phyloP scores from a whole-genome alignment of 257 asterid genomes.

The Solanum commersonii region DNA sequence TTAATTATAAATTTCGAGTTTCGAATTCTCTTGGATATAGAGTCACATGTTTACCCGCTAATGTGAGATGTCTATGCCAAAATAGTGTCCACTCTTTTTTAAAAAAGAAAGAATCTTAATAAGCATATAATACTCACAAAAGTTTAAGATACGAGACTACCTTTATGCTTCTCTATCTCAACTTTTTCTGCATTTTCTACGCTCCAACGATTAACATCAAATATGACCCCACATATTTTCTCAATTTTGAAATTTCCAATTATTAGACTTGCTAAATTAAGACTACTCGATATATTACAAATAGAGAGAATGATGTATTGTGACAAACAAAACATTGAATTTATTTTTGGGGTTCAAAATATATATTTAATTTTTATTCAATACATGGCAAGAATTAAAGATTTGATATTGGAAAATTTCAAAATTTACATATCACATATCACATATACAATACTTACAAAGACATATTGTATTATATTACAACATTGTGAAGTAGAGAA shows the following conservation, averaged over 20 bases:
- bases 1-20: rapidly evolving
- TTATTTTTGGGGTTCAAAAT: neutral
- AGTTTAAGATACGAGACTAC: neutral
- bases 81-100: neutral
- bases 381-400: neutral
- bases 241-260: neutral
- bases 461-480: too few species aligned
- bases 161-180: neutral
- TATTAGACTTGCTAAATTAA: neutral
- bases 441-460: neutral
- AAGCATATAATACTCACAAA: neutral
- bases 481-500: too few species aligned
- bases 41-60: too few species aligned
- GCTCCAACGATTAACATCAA: neutral
- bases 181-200: neutral
- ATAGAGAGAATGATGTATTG: neutral
- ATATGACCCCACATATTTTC: neutral
- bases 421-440: neutral
- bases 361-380: neutral
- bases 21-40: too few species aligned
- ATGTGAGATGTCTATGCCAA: neutral
- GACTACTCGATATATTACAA: neutral
- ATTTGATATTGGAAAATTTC: neutral
- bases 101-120: neutral
- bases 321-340: neutral